Conservation (phyloP, 768 basidiomycete genomes). For the Strobilomyces confusus region DNA sequence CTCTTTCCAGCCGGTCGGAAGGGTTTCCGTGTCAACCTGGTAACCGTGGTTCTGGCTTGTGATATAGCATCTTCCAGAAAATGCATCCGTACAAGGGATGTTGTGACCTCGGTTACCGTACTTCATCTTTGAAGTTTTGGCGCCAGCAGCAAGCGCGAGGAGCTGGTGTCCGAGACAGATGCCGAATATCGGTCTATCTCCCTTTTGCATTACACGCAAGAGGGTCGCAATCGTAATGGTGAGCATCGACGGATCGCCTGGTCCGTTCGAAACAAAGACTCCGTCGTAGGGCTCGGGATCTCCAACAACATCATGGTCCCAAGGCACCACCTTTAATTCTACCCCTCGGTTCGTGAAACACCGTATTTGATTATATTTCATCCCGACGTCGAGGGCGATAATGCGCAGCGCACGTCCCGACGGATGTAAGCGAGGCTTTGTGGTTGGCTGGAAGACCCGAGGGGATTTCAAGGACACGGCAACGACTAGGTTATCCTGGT, state of each 20-base stretch:
- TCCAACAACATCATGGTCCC: constrained; percentile 87
- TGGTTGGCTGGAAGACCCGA: constrained; percentile 61
- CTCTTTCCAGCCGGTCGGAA: constrained; percentile 87
- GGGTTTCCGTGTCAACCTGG: constrained; percentile 79
- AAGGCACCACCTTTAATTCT: constrained; percentile 95
- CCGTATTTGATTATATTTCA: constrained; percentile 99
- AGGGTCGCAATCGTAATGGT: constrained; percentile 67
- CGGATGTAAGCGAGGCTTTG: constrained; percentile 61
- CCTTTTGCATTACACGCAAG: constrained; percentile 60
- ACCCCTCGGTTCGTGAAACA: constrained; percentile 92
- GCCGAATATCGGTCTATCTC: constrained; percentile 88
- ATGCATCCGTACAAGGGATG: constrained; percentile 92
- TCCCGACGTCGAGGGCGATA: constrained; percentile 94
- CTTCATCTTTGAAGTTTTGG: constrained; percentile 97
- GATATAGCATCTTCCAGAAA: constrained; percentile 97
- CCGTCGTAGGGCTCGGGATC: constrained; percentile 88
- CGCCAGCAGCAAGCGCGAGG: constrained; percentile 91
- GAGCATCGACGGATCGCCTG: constrained; percentile 91
- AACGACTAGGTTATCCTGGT: constrained; percentile 86
- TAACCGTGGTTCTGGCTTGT: constrained; percentile 99
- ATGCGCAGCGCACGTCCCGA: constrained; percentile 80
- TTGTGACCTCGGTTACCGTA: constrained; percentile 99
- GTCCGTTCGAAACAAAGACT: constrained; percentile 95
- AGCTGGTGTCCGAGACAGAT: constrained; percentile 99
- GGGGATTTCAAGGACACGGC: constrained; percentile 74